These are phyloP conservation scores for Russula brevipes DNA, from an alignment of 768 basidiomycete genomes.

Conservation along the genomic window DNA sequence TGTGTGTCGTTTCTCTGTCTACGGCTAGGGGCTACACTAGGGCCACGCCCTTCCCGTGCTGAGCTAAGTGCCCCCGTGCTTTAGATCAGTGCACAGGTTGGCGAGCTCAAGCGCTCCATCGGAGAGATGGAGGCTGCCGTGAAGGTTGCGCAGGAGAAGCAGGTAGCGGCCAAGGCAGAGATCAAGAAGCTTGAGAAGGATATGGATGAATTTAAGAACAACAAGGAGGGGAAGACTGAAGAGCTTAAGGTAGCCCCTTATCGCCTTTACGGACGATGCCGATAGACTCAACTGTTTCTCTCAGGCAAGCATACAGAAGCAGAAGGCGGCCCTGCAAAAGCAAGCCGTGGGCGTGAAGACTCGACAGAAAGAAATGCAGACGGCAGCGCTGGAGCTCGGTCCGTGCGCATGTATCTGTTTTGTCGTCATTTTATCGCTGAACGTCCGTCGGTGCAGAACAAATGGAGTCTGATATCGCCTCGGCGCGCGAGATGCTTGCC, in stretches of 20 bases:
- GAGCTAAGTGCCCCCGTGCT: neutral
- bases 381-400: conserved; percentile 86
- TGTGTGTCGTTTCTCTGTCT: conserved; percentile 37
- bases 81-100: conserved; percentile 79
- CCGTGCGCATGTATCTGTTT: conserved; percentile 26
- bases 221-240: conserved; percentile 94
- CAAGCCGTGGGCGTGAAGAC: conserved; percentile 77
- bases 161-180: conserved; percentile 70
- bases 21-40: no score
- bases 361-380: conserved; percentile 86
- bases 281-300: neutral
- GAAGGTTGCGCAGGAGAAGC: conserved; percentile 66
- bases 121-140: conserved; percentile 51
- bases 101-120: conserved; percentile 61
- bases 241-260: conserved; percentile 68
- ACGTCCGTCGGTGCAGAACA: conserved; percentile 50
- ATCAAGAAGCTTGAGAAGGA: conserved; percentile 88
- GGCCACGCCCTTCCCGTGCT: neutral
- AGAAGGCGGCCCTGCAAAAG: conserved; percentile 77
- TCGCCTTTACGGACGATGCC: no score
- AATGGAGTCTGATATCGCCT: conserved; percentile 63
- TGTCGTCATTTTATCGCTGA: neutral
- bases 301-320: conserved; percentile 71
- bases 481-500: conserved; percentile 12
- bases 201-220: conserved; percentile 98